A percentile compares a stretch with the other conserved stretches of the same genome.
Conservation (phyloP, 305 asterid genomes). For the Ilex paraguariensis region DNA sequence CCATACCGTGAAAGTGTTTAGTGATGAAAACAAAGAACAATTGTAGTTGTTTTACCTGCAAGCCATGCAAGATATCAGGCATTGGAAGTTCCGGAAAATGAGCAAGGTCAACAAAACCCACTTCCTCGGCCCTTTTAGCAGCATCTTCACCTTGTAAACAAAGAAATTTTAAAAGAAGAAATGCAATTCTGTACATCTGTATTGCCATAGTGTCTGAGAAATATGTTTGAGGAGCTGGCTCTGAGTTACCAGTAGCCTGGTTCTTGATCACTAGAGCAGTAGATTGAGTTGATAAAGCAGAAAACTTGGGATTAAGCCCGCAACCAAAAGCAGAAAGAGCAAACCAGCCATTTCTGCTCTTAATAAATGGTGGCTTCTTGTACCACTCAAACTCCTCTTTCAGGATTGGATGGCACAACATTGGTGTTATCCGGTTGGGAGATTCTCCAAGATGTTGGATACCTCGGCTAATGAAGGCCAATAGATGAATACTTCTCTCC, state of each 20-base stretch:
- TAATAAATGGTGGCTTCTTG: constrained; percentile 61
- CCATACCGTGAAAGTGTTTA: too few species aligned
- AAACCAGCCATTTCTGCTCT: constrained; percentile 90
- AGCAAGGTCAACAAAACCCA: constrained; percentile 79
- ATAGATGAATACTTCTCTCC: constrained; percentile 77
- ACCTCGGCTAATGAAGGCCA: constrained; percentile 85
- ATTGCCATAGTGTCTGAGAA: constrained; percentile 72
- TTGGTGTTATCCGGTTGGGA: constrained; percentile 42
- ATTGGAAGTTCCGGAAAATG: constrained; percentile 95
- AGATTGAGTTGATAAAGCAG: constrained; percentile 36
- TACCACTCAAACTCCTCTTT: constrained; percentile 83
- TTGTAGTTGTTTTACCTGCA: constrained; percentile 49
- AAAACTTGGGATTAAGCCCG: constrained; percentile 42
- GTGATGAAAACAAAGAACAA: neutral
- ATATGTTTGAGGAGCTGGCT: constrained; percentile 35
- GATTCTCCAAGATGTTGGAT: constrained; percentile 72
- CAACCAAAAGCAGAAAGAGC: constrained; percentile 76
- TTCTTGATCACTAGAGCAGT: constrained; percentile 48
- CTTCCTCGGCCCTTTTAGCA: constrained; percentile 78
- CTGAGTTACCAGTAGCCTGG: constrained; percentile 32
- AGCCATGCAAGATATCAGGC: constrained; percentile 93
- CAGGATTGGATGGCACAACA: constrained; percentile 54
- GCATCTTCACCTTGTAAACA: constrained; percentile 83
- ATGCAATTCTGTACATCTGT: constrained; percentile 68
- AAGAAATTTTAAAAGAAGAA: constrained; percentile 71